Percentiles rank a stretch among this genome's conserved stretches.
phyloP scores from a whole-genome alignment of 495 filamentous ascomycete genomes.

The Daldinia caldariorum region DNA sequence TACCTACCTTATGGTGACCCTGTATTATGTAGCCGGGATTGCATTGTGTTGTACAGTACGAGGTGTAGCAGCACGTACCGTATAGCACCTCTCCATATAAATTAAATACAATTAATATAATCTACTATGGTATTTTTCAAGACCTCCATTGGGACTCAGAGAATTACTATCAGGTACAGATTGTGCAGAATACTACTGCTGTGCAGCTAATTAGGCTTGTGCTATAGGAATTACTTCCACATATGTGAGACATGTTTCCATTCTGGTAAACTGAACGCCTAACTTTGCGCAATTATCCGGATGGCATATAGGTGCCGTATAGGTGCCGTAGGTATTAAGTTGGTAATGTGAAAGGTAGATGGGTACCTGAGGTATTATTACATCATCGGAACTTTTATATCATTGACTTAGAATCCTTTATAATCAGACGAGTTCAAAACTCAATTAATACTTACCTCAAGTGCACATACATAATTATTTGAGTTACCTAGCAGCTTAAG shows the following conservation, averaged over 20 bases:
- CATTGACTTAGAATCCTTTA: not conserved
- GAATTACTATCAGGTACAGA: no score
- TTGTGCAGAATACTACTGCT: not conserved
- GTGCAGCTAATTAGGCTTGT: not conserved
- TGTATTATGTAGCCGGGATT: not conserved
- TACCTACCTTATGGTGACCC: constrained; percentile 9
- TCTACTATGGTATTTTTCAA: no score
- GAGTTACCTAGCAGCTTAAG: no score
- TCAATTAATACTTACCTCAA: no score
- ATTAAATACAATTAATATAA: not conserved
- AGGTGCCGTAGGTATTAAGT: not conserved
- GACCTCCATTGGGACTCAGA: no score
- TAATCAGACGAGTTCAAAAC: no score
- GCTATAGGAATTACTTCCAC: not conserved
- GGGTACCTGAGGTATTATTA: not conserved
- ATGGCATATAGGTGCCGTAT: constrained; percentile 2
- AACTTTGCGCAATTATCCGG: constrained; percentile 29
- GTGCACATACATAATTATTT: no score
- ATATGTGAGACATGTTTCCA: constrained; percentile 13
- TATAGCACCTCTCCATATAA: not conserved
- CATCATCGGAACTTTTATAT: not conserved
- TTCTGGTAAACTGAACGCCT: constrained; percentile 21
- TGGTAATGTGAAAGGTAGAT: not conserved
- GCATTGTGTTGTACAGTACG: not conserved
- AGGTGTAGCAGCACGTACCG: not conserved